Evolutionary conservation across 208 protist species (phyloP), one percentile per base, ranked within the genome.

Genomic region (Paratrypanosoma confusum): DNA sequence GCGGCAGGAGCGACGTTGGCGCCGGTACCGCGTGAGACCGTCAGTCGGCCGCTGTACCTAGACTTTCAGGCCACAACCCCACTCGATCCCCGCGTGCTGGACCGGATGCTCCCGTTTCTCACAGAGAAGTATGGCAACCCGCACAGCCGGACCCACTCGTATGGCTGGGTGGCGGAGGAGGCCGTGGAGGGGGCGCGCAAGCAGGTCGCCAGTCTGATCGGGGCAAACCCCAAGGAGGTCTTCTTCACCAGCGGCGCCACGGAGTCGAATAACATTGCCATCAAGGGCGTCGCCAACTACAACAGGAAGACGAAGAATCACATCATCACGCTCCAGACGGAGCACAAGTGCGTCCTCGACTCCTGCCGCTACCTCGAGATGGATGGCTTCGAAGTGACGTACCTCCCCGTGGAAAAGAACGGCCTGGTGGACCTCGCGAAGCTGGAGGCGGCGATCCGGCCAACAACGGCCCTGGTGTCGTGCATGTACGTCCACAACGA

Each of bases 311-410:
- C 91, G 58, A 99, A 98, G 77, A 97, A 96, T 29, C 97, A 99
- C 73, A 80, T 99, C 46, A 91, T 99, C 40, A 99, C 97, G 0
- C 77, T 95, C 26, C 87, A 95, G 59, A 96, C 86, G 44, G 97
- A 99, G 80, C 97, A 99, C 85, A 99, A 99, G 70, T 99, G 97
- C 65, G 97, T 99, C 25, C 75, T 99, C 18, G 97, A 99, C 60
- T 97, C 95, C 16, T 99, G 96, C 67, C 83, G 97, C 37, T 70
- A 74, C 40, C 62, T 99, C 21, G 91, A 99, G 57, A 81, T 90
- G 65, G 83, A 97, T 24, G 84, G 93, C 26, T 97, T 96, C 51
- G 83, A 93, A 44, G 91, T 97, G 14, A 98, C 95, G 10, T 99
- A 98, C 76, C 71, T 99, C 11, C 94, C 94, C 7, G 97, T 99